phyloP scores from a whole-genome alignment of 1,139 yeast species.

The Candida sp. region DNA sequence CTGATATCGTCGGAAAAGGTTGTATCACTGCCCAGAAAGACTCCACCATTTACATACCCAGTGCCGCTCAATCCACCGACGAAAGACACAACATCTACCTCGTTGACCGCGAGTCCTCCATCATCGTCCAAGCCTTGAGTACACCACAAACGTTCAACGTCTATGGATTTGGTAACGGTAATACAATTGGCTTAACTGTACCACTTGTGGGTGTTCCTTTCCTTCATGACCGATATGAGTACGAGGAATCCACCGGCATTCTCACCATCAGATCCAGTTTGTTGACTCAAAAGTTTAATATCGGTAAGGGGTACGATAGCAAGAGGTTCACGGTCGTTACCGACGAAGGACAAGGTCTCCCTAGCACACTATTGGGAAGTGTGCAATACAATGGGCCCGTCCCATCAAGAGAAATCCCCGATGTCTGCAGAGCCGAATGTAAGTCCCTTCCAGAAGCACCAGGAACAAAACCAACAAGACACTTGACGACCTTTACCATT shows the following conservation, averaged over 20 bases:
- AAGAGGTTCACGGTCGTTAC: conserved; percentile 16
- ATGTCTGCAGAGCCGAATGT: conserved; percentile 15
- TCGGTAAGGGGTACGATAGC: conserved; percentile 26
- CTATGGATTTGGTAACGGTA: conserved; percentile 36
- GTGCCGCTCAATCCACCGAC: conserved; percentile 18
- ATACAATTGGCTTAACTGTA: conserved; percentile 25
- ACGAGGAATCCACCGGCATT: conserved; percentile 22
- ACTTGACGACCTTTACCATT: not conserved
- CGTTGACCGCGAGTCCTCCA: conserved; percentile 20
- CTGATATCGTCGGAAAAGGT: conserved; percentile 30
- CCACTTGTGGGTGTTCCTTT: conserved; percentile 19
- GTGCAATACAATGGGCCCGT: conserved; percentile 23
- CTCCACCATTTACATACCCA: conserved; percentile 25
- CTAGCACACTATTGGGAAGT: conserved; percentile 12
- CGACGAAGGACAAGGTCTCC: conserved; percentile 18
- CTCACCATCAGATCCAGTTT: conserved; percentile 18
- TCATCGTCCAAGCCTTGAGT: conserved; percentile 23
- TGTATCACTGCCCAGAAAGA: conserved; percentile 28
- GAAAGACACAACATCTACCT: conserved; percentile 27
- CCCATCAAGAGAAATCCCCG: conserved; percentile 17
- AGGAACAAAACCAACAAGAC: conserved; percentile 7
- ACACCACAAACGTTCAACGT: conserved; percentile 27
- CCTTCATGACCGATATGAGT: conserved; percentile 11
- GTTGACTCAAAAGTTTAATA: conserved; percentile 20
- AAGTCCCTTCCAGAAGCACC: conserved; percentile 19